Evolutionary conservation across 805 yeast genomes (phyloP).

Genomic region (Yamadazyma sp.): DNA sequence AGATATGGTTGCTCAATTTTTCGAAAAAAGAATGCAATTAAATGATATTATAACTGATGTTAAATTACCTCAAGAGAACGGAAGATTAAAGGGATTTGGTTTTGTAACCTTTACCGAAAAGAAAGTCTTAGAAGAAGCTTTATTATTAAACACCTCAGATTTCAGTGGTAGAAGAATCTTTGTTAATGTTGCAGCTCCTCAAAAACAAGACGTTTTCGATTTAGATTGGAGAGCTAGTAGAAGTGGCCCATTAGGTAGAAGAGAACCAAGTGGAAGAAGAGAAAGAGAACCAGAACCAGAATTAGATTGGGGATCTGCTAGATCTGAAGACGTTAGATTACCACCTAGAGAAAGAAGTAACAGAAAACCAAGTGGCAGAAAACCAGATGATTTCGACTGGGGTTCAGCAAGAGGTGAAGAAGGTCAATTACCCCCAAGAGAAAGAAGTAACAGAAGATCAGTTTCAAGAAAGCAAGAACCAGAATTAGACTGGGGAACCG

Average conservation of each 20-base stretch:
- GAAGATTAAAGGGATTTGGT: constrained; percentile 60
- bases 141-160: constrained; percentile 41
- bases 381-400: constrained; percentile 27
- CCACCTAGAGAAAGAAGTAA: constrained; percentile 23
- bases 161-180: constrained; percentile 50
- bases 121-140: constrained; percentile 49
- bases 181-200: constrained; percentile 60
- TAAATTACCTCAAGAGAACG: constrained; percentile 65
- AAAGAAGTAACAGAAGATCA: constrained; percentile 21
- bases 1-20: constrained; percentile 56
- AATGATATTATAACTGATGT: constrained; percentile 55
- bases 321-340: constrained; percentile 29
- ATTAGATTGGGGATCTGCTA: constrained; percentile 55
- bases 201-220: constrained; percentile 42
- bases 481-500: constrained; percentile 48
- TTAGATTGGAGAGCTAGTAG: constrained; percentile 44
- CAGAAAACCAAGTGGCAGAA: constrained; percentile 17
- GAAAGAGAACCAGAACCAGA: constrained; percentile 51
- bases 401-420: constrained; percentile 26
- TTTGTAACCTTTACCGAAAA: constrained; percentile 49
- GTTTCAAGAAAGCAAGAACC: constrained; percentile 21
- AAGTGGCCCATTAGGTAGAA: constrained; percentile 20
- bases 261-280: constrained; percentile 15
- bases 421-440: constrained; percentile 18
- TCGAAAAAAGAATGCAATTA: constrained; percentile 54